Base-by-base conservation (phyloP, 768 basidiomycete genomes). In the Phylloporus rhodoxanthus region DNA sequence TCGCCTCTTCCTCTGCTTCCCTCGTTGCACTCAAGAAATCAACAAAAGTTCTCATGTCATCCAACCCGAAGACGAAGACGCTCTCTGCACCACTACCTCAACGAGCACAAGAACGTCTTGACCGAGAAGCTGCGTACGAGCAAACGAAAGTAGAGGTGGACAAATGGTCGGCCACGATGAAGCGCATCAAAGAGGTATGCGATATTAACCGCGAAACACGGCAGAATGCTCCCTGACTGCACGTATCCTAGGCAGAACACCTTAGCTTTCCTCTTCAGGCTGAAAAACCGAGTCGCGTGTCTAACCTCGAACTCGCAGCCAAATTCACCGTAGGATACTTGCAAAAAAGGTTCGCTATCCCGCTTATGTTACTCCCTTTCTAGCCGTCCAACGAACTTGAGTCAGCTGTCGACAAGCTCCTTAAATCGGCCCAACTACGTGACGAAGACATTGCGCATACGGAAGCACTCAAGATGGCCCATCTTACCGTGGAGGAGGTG, bases 91-190 rank as follows among this genome's bases (percentile, higher is more conserved):
- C 95, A 0, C 72, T 99, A 0, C 91, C 91, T 8, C 83, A 85
- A 19, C 79, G 92, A 28, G 80, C 85, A 0, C 90, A 96, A 64
- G 93, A 96, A 53, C 84, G 88, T 38, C 71, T 97, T 1, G 91
- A 96, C 57, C 84, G 95, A 43, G 84, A 92, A 63, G 95, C 93
- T 8, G 95, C 95, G 0, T 96, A 95, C 63, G 92, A 93, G 59
- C 79, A 88, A 68, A 97, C 94, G 4, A 91, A 90, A 63, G 78
- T 80, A 54, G 94, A 97, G 66, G 86, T 95, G 2, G 82, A 88
- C 55, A 96, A 95, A 72, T 98, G 95, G 96, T 80, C 80, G 23
- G 82, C 80, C 5, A 89, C 91, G 3, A 95, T 97, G 86, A 89
- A 87, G 66, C 79, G 81, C 19, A 92, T 99, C 56, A 84, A 85